phyloP scores from a whole-genome alignment of 306 rosid species.

The Quercus alba region DNA sequence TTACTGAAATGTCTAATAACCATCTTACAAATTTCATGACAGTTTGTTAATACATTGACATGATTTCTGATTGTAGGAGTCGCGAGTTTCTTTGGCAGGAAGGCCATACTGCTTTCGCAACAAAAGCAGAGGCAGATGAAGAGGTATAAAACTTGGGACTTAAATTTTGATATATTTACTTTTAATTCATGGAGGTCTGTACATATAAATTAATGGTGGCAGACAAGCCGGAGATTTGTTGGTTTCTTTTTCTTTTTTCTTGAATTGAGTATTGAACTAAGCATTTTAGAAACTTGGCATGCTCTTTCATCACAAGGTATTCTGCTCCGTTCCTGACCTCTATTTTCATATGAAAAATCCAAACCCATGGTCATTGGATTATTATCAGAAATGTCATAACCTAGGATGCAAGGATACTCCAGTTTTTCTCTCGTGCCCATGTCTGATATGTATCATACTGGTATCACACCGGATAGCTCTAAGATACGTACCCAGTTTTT shows the following conservation, averaged over 20 bases:
- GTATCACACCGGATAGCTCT: too few relatives aligned
- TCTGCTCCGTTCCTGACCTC: background rate
- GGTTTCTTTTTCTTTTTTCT: background rate
- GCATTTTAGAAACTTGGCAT: background rate
- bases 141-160: slow-evolving; percentile 47
- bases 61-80: slow-evolving; percentile 58
- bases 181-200: background rate
- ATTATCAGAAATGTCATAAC: background rate
- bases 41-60: background rate
- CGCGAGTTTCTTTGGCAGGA: slow-evolving; percentile 99
- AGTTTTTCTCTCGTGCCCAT: too few relatives aligned
- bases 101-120: slow-evolving; percentile 98
- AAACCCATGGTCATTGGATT: background rate
- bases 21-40: background rate
- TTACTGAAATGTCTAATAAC: background rate
- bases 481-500: too few relatives aligned
- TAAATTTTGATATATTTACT: background rate
- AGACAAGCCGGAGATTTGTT: background rate
- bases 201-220: background rate
- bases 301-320: background rate
- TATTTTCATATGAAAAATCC: background rate
- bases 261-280: too few relatives aligned
- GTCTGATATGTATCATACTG: too few relatives aligned
- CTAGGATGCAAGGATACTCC: too few relatives aligned
- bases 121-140: slow-evolving; percentile 82